A percentile compares a stretch with the other conserved stretches of the same genome.
These are phyloP conservation scores for Thalassiosira mediterranea DNA, from an alignment of 352 stramenopile genomes.

Conservation along the genomic window DNA sequence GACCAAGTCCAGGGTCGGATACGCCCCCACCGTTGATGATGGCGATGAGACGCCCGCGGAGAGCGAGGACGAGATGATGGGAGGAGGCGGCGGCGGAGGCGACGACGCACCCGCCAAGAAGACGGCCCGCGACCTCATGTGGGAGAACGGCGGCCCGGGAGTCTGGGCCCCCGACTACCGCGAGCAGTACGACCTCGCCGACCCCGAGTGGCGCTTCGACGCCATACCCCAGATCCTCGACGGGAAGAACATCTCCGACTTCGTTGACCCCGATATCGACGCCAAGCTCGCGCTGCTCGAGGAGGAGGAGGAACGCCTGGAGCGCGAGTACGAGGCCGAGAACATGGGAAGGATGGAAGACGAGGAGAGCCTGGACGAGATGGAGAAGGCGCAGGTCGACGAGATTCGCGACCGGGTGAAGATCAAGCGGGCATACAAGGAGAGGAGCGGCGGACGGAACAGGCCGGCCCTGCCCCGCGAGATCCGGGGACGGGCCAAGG, in stretches of 20 bases:
- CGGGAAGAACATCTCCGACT: slow-evolving; percentile 99
- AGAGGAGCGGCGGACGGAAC: slow-evolving; percentile 86
- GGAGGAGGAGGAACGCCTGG: slow-evolving; percentile 94
- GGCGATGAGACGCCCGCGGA: slow-evolving; percentile 27
- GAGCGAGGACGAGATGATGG: slow-evolving; percentile 50
- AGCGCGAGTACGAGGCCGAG: slow-evolving; percentile 88
- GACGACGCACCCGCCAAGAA: slow-evolving; percentile 50
- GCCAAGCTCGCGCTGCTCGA: slow-evolving; percentile 94
- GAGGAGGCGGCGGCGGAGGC: slow-evolving; percentile 4
- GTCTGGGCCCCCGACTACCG: slow-evolving; percentile 97
- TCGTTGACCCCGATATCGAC: slow-evolving; percentile 98
- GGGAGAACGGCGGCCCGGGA: slow-evolving; percentile 95
- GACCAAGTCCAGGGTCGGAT: slow-evolving; percentile 65
- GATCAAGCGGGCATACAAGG: slow-evolving; percentile 64
- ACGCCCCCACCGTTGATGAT: slow-evolving; percentile 70
- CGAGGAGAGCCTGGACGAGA: slow-evolving; percentile 92
- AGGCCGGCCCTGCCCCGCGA: slow-evolving; percentile 89
- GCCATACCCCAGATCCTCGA: slow-evolving; percentile 99
- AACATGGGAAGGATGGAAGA: slow-evolving; percentile 87
- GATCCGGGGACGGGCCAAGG: slow-evolving; percentile 76
- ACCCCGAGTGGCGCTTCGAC: slow-evolving; percentile 96
- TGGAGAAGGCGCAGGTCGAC: slow-evolving; percentile 90
- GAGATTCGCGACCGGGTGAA: slow-evolving; percentile 93
- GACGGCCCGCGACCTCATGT: slow-evolving; percentile 89
- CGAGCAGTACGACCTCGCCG: slow-evolving; percentile 95